Evolutionary conservation across 805 yeast species (phyloP), one percentile per base, ranked within the genome.

Genomic region (Lipomyces spencermartinsiae): DNA sequence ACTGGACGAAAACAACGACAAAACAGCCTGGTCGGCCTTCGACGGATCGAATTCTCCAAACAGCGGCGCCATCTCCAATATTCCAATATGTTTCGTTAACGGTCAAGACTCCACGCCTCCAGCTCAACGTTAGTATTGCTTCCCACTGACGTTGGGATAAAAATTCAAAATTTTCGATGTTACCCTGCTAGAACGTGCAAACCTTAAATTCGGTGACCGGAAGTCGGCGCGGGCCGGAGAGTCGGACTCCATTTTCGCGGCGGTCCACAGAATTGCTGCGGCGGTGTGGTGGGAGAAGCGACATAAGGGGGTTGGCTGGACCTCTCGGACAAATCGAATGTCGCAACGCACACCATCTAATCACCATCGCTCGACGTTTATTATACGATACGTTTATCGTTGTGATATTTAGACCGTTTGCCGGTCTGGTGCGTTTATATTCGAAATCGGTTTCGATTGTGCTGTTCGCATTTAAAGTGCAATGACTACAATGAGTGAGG

Each of bases 1-100:
- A n/a, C 63, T 33, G 34, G 62, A 39, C 3, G 68, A 49, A 59
- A 67, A 67, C 54, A 67, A 46, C 7, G 61, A 35, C 43, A 58
- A 63, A n/a, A 67, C 69, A 2, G 61, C 9, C 22, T 43, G 55
- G 43, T 67, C 68, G 14, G 59, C 64, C 34, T 54, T 59, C 7
- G 39, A 55, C n/a, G 43, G 7, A 51, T 65, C 61, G 5, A 63
- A 19, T n/a, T 58, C 65, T 10, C 59, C 63, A 57, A 67, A 67
- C 29, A 67, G 35, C 22, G 66, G 55, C 4, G 63, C 37, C 66
- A 61, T 62, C n/a, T 19, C 25, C 35, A n/a, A 16, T 7, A 31
- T 31, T 35, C 35, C 9, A 7, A 16, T 3, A 31, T 8, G 6
- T 16, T 56, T 29, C 35, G 62, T 8, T n/a, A 16, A 16, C 29